Evolutionary conservation across 768 basidiomycete species (phyloP).

Genomic region (Dioszegia aurantiaca): DNA sequence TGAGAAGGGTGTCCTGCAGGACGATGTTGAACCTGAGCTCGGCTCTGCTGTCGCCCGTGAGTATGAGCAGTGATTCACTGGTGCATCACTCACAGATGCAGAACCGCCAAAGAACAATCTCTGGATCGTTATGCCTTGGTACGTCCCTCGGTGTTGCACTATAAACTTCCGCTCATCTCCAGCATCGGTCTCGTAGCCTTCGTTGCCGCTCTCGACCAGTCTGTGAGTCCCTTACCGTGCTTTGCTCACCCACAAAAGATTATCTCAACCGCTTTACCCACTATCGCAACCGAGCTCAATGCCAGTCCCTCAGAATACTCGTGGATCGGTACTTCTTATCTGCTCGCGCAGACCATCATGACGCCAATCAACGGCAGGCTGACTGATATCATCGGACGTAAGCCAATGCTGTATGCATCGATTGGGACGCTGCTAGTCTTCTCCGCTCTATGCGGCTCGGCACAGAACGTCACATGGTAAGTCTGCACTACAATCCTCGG

Average conservation of each 20-base stretch:
- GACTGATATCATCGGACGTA: conserved; percentile 49
- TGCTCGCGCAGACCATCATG: conserved; percentile 42
- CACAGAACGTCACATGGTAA: conserved; percentile 35
- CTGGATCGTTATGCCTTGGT: conserved; percentile 41
- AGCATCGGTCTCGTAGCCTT: conserved; percentile 38
- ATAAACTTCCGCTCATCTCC: background rate
- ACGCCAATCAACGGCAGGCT: conserved; percentile 44
- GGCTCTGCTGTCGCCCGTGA: too few relatives aligned
- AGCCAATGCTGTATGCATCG: conserved; percentile 36
- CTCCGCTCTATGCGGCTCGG: conserved; percentile 42
- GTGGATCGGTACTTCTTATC: conserved; percentile 49
- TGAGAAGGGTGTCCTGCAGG: too few relatives aligned
- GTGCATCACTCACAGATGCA: background rate
- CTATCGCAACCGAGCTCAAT: conserved; percentile 42
- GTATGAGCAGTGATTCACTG: too few relatives aligned
- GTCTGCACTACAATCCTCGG: background rate
- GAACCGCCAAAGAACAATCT: conserved; percentile 41
- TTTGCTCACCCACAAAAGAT: conserved; percentile 20
- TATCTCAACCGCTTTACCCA: conserved; percentile 41
- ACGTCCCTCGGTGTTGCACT: too few relatives aligned
- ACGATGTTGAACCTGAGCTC: too few relatives aligned
- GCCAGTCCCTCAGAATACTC: conserved; percentile 43
- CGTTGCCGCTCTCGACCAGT: conserved; percentile 43
- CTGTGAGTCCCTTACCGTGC: conserved; percentile 22
- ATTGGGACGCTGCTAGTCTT: conserved; percentile 38